Conservation (phyloP, 441 rosid genomes). For the Aleurites moluccanus region DNA sequence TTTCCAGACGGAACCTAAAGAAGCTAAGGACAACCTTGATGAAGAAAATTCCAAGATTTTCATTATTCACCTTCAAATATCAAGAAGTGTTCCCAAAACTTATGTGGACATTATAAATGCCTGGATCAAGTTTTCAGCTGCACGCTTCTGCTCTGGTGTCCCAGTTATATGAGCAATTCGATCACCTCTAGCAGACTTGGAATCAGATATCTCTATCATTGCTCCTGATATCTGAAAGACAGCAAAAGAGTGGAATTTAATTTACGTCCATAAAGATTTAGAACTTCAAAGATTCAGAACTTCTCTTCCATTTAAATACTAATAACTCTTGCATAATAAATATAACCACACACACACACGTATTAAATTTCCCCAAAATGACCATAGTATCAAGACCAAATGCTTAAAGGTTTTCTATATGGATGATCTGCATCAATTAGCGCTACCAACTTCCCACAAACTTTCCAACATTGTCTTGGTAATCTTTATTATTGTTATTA, state of each 20-base stretch:
- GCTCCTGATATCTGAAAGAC: constrained; percentile 91
- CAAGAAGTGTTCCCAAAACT: constrained; percentile 28
- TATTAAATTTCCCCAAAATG: background rate
- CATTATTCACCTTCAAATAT: constrained; percentile 42
- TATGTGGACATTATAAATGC: constrained; percentile 95
- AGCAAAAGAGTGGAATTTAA: constrained; percentile 11
- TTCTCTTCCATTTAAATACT: background rate
- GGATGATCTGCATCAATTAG: too few species aligned
- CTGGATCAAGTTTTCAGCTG: constrained; percentile 94
- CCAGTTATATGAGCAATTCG: constrained; percentile 86
- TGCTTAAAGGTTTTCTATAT: background rate
- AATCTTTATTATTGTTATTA: too few species aligned
- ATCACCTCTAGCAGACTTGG: constrained; percentile 74
- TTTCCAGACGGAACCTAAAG: constrained; percentile 40
- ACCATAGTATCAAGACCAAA: background rate
- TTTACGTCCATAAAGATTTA: background rate
- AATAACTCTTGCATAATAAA: background rate
- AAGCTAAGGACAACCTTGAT: constrained; percentile 39
- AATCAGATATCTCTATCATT: constrained; percentile 79
- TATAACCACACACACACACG: background rate
- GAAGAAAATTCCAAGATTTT: constrained; percentile 37
- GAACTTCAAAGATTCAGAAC: background rate
- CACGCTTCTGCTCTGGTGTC: constrained; percentile 84
- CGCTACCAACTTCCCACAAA: background rate
- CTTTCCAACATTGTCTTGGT: too few species aligned